These are phyloP conservation scores for Poa annua DNA, from an alignment of 176 grass and related monocot species.

Conservation along the genomic window DNA sequence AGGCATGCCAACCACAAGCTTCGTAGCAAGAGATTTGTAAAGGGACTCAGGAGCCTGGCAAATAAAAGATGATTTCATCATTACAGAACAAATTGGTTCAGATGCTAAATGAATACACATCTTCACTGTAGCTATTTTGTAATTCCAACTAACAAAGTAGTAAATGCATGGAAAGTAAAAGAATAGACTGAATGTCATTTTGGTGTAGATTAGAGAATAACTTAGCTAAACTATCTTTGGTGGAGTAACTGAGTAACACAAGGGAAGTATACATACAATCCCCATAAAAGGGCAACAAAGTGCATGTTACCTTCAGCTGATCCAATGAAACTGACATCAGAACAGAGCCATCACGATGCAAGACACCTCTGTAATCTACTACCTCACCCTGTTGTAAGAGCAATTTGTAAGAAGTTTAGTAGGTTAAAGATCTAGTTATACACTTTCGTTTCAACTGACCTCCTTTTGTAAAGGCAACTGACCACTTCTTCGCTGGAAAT, in stretches of 20 bases:
- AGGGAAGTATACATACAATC: background rate
- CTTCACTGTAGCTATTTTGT: background rate
- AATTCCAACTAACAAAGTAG: slow-evolving; percentile 9
- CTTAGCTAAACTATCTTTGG: background rate
- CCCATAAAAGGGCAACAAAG: background rate
- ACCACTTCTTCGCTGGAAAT: slow-evolving; percentile 95
- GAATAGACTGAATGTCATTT: slow-evolving; percentile 8
- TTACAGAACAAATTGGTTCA: slow-evolving; percentile 35
- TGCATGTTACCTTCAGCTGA: slow-evolving; percentile 70
- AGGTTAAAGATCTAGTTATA: slow-evolving; percentile 24
- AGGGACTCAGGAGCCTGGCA: slow-evolving; percentile 77
- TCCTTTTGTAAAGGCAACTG: slow-evolving; percentile 96
- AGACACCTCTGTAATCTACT: slow-evolving; percentile 93
- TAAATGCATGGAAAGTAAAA: slow-evolving; percentile 18
- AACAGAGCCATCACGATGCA: slow-evolving; percentile 99
- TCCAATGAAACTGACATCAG: slow-evolving; percentile 95
- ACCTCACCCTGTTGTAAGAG: slow-evolving; percentile 65
- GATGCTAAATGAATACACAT: slow-evolving; percentile 8
- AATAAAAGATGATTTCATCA: slow-evolving; percentile 37
- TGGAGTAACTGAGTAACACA: background rate
- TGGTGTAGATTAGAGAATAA: slow-evolving; percentile 27
- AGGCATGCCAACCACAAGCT: slow-evolving; percentile 96
- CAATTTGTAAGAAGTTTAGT: slow-evolving; percentile 35
- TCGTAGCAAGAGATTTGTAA: slow-evolving; percentile 84
- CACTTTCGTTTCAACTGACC: slow-evolving; percentile 49